A percentile compares a stretch with the other conserved stretches of the same genome.
These are phyloP conservation scores for Hirschfeldia incana DNA, from an alignment of 345 rosid genomes.

Conservation along the genomic window DNA sequence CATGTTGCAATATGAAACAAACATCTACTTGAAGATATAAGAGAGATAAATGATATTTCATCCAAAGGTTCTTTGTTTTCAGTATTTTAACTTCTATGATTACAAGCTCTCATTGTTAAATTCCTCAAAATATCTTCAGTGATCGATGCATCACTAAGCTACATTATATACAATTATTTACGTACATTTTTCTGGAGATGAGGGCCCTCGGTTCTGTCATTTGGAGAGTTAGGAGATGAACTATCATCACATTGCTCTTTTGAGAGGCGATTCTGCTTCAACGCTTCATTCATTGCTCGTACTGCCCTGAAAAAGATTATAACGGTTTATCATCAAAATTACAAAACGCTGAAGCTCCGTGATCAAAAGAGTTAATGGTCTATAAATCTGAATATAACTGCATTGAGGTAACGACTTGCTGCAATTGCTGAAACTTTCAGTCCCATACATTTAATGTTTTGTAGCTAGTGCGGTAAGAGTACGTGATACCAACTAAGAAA, in stretches of 20 bases:
- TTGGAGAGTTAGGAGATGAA: slow-evolving; percentile 51
- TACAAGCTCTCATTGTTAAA: slow-evolving; percentile 1
- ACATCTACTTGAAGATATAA: slow-evolving; percentile 13
- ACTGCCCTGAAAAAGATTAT: slow-evolving; percentile 79
- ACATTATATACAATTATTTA: slow-evolving; percentile 2
- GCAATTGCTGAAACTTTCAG: background rate
- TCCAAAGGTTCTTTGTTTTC: slow-evolving; percentile 2
- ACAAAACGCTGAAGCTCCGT: slow-evolving; percentile 8
- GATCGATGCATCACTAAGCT: slow-evolving; percentile 10
- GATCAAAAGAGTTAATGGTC: slow-evolving; percentile 14
- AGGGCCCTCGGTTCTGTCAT: slow-evolving; percentile 46
- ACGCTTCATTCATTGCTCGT: slow-evolving; percentile 87
- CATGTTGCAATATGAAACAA: slow-evolving; percentile 2
- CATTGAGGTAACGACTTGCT: slow-evolving; percentile 12
- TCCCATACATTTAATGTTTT: background rate
- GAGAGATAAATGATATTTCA: background rate
- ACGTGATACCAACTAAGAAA: too few relatives aligned
- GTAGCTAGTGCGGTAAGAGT: too few relatives aligned
- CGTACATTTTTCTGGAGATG: slow-evolving; percentile 66
- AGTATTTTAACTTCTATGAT: slow-evolving; percentile 1
- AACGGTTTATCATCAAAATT: background rate
- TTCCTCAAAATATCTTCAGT: background rate
- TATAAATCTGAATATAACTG: background rate
- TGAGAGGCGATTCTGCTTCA: slow-evolving; percentile 87
- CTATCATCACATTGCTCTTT: slow-evolving; percentile 59